Evolutionary conservation across 192 early-diverging fungal genomes (phyloP), one percentile per base, ranked within the genome.

Genomic region (Backusella westeae): DNA sequence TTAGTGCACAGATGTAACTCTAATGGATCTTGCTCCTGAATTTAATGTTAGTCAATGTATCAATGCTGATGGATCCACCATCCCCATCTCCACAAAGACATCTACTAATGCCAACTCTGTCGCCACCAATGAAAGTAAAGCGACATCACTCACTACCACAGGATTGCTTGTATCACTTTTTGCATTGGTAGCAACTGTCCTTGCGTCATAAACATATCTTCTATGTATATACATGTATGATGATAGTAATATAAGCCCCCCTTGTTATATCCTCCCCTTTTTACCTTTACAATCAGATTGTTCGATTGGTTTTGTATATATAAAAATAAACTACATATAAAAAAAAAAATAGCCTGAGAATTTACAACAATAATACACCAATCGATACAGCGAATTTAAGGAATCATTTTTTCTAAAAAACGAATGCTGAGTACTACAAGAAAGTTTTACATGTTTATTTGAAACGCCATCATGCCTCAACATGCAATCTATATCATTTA

Each of bases 1-100:
- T 2, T 49, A 80, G 79, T 80, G 79, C 39, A 46, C 75, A 14
- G 79, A 80, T 56, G 75, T 80, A 26, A 49, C 36, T 39, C 42
- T 80, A 36, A 34, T 63, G 8, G 53, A 52, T 3, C 53, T 34
- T 14, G 39, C 71, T 26, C 19, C 75, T 19, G 34, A 36, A 38
- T 80, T 75, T 34, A 76, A 80, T 53, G 53, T 5, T 6, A 73
- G 44, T 65, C 53, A 29, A 4, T 80, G 79, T 29, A 34, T 73
- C 36, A 80, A 80, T 67, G 68, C 79, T 44, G 70, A 73, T 42
- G 75, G 71, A 39, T 76, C 79, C 21, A 8, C 71, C 9, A 63
- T 63, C 10, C 21, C 56, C 21, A 63, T 63, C 9, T 63, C 56
- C 23, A 63, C 56, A 63, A 32, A 34, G 39, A 19, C 39, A 26